Percentiles rank a stretch among this genome's conserved stretches.
phyloP scores from a whole-genome alignment of 352 stramenopile species.

The Phytophthora cryptogea region DNA sequence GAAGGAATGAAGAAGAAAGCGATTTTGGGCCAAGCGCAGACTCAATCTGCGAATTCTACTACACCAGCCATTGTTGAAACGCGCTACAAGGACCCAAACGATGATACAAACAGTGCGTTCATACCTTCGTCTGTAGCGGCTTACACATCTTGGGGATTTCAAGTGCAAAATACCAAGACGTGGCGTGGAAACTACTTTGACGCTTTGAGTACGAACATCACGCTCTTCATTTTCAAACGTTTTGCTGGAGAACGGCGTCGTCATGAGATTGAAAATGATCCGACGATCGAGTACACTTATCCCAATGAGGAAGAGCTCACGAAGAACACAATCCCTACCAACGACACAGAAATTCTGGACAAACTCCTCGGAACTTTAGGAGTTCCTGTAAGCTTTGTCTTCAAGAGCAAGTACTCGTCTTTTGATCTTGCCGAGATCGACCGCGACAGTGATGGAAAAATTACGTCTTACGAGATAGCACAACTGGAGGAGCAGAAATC shows the following conservation, averaged over 20 bases:
- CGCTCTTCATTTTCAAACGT: constrained; percentile 71
- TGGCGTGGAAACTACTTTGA: constrained; percentile 97
- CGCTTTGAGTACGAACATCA: constrained; percentile 93
- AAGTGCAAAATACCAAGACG: constrained; percentile 89
- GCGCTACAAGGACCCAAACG: constrained; percentile 93
- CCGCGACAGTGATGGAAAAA: constrained; percentile 64
- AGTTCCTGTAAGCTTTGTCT: constrained; percentile 56
- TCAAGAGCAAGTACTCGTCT: constrained; percentile 69
- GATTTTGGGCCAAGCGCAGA: constrained; percentile 73
- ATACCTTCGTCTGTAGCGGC: constrained; percentile 76
- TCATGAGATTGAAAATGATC: constrained; percentile 47
- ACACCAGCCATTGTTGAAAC: constrained; percentile 62
- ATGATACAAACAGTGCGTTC: constrained; percentile 91
- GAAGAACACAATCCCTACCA: constrained; percentile 45
- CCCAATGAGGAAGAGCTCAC: constrained; percentile 60
- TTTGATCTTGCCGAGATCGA: constrained; percentile 80
- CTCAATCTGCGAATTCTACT: constrained; percentile 29
- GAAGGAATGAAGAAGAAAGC: constrained; percentile 61
- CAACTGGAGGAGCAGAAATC: constrained; percentile 29
- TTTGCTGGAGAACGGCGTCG: constrained; percentile 61
- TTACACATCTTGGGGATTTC: constrained; percentile 75
- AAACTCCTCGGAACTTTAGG: constrained; percentile 67
- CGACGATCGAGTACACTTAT: constrained; percentile 44
- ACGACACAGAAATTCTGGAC: constrained; percentile 62
- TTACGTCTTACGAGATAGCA: constrained; percentile 67